Conservation (phyloP, 768 basidiomycete species). For the Rhodotorula toruloides region DNA sequence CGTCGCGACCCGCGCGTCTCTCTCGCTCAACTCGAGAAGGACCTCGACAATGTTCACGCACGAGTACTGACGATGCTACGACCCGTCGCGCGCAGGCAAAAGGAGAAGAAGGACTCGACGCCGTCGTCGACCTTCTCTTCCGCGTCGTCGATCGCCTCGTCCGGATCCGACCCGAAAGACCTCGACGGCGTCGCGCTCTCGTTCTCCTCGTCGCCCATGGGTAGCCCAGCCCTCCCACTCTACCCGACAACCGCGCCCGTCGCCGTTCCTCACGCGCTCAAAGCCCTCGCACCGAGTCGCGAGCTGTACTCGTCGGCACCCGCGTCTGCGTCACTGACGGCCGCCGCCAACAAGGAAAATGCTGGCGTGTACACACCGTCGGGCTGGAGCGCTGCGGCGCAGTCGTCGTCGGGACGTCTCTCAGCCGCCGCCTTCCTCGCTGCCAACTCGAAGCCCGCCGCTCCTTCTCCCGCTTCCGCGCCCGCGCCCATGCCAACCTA, state of each 20-base stretch:
- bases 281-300: background rate
- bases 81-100: constrained; percentile 23
- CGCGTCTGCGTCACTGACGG: background rate
- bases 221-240: constrained; percentile 3
- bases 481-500: background rate
- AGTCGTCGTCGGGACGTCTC: background rate
- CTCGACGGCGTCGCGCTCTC: constrained; percentile 30
- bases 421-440: background rate
- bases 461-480: background rate
- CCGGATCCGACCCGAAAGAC: constrained; percentile 25
- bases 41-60: background rate
- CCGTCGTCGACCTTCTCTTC: constrained; percentile 1
- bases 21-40: background rate
- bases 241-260: background rate
- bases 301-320: background rate
- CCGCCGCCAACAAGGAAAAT: constrained; percentile 11
- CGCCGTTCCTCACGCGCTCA: background rate
- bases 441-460: background rate
- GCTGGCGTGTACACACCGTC: background rate
- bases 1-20: constrained; percentile 10
- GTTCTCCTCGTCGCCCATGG: constrained; percentile 25
- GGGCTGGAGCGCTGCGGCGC: background rate
- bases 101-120: constrained; percentile 35
- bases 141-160: constrained; percentile 20
- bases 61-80: background rate